Evolutionary conservation across 306 rosid genomes (phyloP).

Genomic region (Malus sieversii): DNA sequence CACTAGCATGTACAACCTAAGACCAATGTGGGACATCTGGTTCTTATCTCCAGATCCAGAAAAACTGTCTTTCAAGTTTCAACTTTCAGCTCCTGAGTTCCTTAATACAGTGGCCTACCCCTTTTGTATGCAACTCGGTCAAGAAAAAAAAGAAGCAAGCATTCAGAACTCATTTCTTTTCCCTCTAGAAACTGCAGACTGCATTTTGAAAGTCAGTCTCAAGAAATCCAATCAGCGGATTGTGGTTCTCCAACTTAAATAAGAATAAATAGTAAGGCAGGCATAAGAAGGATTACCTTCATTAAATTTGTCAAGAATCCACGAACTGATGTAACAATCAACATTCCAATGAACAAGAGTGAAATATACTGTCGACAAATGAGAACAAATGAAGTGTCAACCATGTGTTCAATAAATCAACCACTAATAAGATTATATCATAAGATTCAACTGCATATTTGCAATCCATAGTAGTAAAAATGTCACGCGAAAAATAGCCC

Average conservation of each 20-base stretch:
- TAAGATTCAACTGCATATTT: not conserved
- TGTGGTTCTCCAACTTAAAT: not conserved
- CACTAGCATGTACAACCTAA: not conserved
- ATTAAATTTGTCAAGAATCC: conserved; percentile 93
- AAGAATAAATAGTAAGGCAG: conserved; percentile 10
- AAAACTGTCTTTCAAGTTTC: not conserved
- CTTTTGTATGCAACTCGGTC: not conserved
- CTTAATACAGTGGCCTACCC: not conserved
- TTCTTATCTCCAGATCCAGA: not conserved
- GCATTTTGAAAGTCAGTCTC: not conserved
- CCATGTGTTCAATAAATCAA: not conserved
- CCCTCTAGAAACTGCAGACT: not conserved
- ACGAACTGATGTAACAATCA: conserved; percentile 88
- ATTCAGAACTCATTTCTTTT: not conserved
- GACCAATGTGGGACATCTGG: not conserved
- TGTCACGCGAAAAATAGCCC: not conserved
- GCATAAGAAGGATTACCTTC: conserved; percentile 58
- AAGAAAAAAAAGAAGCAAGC: not conserved
- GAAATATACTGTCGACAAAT: conserved; percentile 70
- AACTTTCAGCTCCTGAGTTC: not conserved
- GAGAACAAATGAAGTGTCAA: conserved; percentile 7
- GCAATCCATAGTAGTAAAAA: not conserved
- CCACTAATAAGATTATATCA: not conserved
- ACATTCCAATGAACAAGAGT: conserved; percentile 81
- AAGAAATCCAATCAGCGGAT: not conserved